Evolutionary conservation across 1,139 yeast species (phyloP).

Genomic region (Hyphopichia fennica): DNA sequence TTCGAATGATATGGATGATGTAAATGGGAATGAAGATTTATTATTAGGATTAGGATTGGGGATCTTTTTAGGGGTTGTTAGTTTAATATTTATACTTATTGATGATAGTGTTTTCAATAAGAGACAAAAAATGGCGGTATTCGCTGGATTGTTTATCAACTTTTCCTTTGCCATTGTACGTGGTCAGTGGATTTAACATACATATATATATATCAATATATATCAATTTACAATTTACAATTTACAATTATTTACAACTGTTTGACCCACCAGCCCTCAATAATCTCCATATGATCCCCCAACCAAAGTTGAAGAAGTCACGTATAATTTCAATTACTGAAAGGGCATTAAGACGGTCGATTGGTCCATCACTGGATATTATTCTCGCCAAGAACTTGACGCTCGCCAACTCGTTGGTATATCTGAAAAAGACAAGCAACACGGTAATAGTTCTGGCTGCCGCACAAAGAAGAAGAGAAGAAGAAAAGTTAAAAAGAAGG

Average conservation of each 20-base stretch:
- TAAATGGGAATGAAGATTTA: slow-evolving; percentile 54
- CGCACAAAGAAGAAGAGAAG: slow-evolving; percentile 42
- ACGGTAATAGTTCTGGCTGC: slow-evolving; percentile 59
- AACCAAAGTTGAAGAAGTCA: background rate
- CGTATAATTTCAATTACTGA: slow-evolving; percentile 24
- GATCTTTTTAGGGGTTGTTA: slow-evolving; percentile 61
- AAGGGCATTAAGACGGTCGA: slow-evolving; percentile 55
- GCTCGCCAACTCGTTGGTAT: slow-evolving; percentile 56
- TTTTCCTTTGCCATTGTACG: slow-evolving; percentile 56
- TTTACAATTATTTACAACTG: slow-evolving; percentile 16
- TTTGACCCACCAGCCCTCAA: slow-evolving; percentile 57
- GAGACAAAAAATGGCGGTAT: slow-evolving; percentile 60
- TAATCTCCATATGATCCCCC: slow-evolving; percentile 21
- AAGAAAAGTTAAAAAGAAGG: background rate
- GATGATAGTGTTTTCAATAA: slow-evolving; percentile 59
- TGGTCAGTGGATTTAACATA: slow-evolving; percentile 41
- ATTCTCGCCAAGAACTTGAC: slow-evolving; percentile 57
- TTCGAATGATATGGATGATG: slow-evolving; percentile 31
- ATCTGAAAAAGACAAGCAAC: slow-evolving; percentile 54
- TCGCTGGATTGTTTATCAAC: slow-evolving; percentile 62
- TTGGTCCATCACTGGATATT: slow-evolving; percentile 35
- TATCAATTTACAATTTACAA: too few relatives aligned
- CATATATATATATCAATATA: background rate
- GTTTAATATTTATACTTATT: slow-evolving; percentile 53
- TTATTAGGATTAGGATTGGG: slow-evolving; percentile 67